Evolutionary conservation across 2,329 filamentous ascomycete genomes (phyloP).

Genomic region (Cucurbitaria berberidis): DNA sequence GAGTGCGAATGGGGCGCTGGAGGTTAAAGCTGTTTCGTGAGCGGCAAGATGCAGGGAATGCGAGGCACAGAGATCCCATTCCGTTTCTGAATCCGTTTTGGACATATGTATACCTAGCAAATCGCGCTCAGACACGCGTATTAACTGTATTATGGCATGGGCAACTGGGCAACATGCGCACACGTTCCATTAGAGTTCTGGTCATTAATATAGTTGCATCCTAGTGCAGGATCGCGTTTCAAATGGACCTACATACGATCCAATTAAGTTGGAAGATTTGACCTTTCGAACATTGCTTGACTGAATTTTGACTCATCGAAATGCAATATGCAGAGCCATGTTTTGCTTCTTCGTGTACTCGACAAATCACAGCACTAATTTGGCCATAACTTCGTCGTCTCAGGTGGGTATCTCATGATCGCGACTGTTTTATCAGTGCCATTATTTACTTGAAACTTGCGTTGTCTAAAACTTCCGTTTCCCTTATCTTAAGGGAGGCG

Average conservation of each 20-base stretch:
- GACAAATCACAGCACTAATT: not conserved
- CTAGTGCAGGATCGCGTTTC: not conserved
- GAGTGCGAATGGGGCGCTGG: slow-evolving; percentile 35
- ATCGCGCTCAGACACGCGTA: not conserved
- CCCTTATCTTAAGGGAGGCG: slow-evolving; percentile 9
- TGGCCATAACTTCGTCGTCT: not conserved
- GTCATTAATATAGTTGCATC: not conserved
- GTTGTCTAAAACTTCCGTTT: not conserved
- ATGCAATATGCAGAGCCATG: not conserved
- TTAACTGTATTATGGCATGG: not conserved
- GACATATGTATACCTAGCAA: not conserved
- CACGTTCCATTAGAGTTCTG: not conserved
- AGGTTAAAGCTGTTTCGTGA: slow-evolving; percentile 36
- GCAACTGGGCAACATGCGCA: not conserved
- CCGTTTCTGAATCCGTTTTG: not conserved
- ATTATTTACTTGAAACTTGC: no score
- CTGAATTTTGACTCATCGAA: not conserved
- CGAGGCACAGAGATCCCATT: not conserved
- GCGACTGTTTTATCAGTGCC: no score
- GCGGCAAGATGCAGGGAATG: not conserved
- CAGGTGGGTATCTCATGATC: no score
- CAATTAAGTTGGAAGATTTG: not conserved
- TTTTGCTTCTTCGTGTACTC: not conserved
- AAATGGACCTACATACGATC: not conserved
- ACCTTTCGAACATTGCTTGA: not conserved